Base-by-base conservation (phyloP, 2,329 filamentous ascomycete species). In the Pseudocercospora fijiensis region DNA sequence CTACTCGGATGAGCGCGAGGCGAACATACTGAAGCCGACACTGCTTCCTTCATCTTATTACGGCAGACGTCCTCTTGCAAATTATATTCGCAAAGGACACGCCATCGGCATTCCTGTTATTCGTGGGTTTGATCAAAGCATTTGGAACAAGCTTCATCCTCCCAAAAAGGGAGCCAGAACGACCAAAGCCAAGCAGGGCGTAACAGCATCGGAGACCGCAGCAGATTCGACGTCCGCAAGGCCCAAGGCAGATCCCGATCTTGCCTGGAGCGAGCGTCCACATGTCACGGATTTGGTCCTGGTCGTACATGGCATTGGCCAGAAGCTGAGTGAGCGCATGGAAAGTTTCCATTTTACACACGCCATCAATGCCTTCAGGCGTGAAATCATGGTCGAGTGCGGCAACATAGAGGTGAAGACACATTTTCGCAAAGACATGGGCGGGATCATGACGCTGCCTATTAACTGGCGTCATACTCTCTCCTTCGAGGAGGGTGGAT, bases 331-430 rank as follows among this genome's bases (percentile, higher is more conserved):
- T 0, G 92, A 99, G 75, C 85, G 93, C 11, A 91, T 98, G 65
- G 94, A 98, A 76, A 96, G 92, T 71, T 99, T 93, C 72, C 92
- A 98, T 76, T 99, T 99, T 72, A 99, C 95, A 0, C 94, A 98
- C 76, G 91, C 92, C 4, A 94, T 98, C 75, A 98, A 96, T 73
- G 86, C 88, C 0, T 95, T 99, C 70, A 87, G 95, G 11, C 85
- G 93, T 64, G 88, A 91, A 20, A 85, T 98, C 62, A 96, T 96
- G 69, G 82, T 93, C 57, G 93, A 99, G 74, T 83, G 96, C 43
- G 85, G 86, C 28, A 90, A 84, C 33, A 86, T 90, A 2, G 82
- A 84, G 8, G 88, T 97, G n/a, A 91, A 88, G 75, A 83, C 86
- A 0, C 85, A 92, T 60, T 82, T 97, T 18, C 86, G 92, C 1